A percentile compares a stretch with the other conserved stretches of the same genome.
Conservation (phyloP, 1,284 basidiomycete genomes). For the Ustilago crameri region DNA sequence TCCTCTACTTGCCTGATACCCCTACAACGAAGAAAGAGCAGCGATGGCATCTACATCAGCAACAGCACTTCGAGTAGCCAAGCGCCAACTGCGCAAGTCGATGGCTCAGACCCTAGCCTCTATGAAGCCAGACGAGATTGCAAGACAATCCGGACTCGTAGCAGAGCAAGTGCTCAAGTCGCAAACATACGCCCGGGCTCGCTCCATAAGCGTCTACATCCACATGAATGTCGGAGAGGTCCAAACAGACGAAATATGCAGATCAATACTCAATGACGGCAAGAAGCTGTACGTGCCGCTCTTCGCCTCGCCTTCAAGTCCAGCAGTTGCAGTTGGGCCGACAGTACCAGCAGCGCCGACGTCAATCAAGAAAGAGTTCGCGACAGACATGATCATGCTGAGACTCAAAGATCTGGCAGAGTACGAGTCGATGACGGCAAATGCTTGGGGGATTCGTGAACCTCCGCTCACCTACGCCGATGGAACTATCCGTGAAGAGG, state of each 20-base stretch:
- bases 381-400: conserved; percentile 69
- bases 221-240: conserved; percentile 68
- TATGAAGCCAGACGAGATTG: conserved; percentile 32
- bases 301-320: conserved; percentile 60
- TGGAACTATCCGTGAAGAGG: conserved; percentile 46
- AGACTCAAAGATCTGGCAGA: conserved; percentile 56
- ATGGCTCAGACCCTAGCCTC: conserved; percentile 49
- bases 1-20: neutral
- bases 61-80: conserved; percentile 44
- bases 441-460: conserved; percentile 69
- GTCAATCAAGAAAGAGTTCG: conserved; percentile 41
- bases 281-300: conserved; percentile 69
- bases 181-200: conserved; percentile 58
- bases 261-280: conserved; percentile 57
- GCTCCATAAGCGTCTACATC: conserved; percentile 67
- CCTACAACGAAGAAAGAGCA: neutral
- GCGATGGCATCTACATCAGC: conserved; percentile 21
- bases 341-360: conserved; percentile 26
- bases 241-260: conserved; percentile 67
- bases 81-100: conserved; percentile 58
- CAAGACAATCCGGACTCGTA: conserved; percentile 39
- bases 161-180: conserved; percentile 60
- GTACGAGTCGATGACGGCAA: conserved; percentile 63
- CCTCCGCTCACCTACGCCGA: conserved; percentile 58
- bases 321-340: conserved; percentile 27